Conservation (phyloP, 495 filamentous ascomycete species). For the Talaromyces ruber region DNA sequence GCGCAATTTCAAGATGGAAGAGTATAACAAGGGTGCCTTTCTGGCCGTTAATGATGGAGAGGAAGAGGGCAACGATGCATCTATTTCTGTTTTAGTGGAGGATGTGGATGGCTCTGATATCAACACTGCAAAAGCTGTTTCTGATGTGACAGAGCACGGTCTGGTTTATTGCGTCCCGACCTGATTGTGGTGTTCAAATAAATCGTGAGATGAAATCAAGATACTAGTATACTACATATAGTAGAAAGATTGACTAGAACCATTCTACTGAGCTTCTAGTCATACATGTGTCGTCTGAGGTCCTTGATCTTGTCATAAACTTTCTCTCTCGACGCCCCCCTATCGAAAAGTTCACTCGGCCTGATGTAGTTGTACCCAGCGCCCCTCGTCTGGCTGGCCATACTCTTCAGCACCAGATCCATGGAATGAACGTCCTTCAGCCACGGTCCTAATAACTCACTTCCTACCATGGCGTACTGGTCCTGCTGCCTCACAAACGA, state of each 20-base stretch:
- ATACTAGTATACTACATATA: too few species aligned
- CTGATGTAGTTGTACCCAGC: conserved; percentile 24
- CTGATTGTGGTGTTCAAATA: conserved; percentile 6
- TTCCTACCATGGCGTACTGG: conserved; percentile 10
- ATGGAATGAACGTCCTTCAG: conserved; percentile 16
- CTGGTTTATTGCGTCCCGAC: conserved; percentile 18
- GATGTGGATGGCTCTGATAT: conserved; percentile 19
- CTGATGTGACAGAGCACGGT: conserved; percentile 17
- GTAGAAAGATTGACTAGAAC: too few species aligned
- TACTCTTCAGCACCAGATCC: conserved; percentile 20
- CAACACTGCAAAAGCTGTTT: conserved; percentile 12
- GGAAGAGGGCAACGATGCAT: conserved; percentile 8
- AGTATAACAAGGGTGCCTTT: conserved; percentile 20
- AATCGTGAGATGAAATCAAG: conserved; percentile 4
- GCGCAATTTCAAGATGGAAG: conserved; percentile 15
- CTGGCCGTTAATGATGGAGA: conserved; percentile 12
- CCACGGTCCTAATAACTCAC: conserved; percentile 15
- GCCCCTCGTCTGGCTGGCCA: conserved; percentile 15
- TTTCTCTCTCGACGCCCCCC: conserved; percentile 12
- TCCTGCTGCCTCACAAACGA: conserved; percentile 19
- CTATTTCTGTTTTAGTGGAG: conserved; percentile 16
- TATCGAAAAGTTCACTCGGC: conserved; percentile 20
- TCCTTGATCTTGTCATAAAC: conserved; percentile 16
- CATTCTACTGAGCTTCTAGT: conserved; percentile 7
- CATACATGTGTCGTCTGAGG: conserved; percentile 15